Evolutionary conservation across 371 early-diverging fungal genomes (phyloP).

Genomic region (Mucor racemosus): DNA sequence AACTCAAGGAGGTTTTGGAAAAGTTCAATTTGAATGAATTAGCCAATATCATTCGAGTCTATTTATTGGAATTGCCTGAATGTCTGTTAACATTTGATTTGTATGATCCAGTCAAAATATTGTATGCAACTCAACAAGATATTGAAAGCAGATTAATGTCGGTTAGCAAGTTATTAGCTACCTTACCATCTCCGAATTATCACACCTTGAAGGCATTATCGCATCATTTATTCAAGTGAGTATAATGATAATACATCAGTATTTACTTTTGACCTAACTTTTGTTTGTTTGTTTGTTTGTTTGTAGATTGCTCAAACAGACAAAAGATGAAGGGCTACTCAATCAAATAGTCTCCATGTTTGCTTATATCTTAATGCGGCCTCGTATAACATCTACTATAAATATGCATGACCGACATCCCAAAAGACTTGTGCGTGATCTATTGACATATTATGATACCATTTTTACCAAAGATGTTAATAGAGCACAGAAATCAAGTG

Average conservation of each 20-base stretch:
- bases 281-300: neutral
- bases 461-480: slow-evolving; percentile 27
- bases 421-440: slow-evolving; percentile 50
- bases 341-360: slow-evolving; percentile 33
- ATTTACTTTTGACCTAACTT: too few species aligned
- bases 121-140: slow-evolving; percentile 47
- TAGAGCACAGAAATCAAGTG: slow-evolving; percentile 18
- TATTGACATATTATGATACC: slow-evolving; percentile 37
- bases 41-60: slow-evolving; percentile 67
- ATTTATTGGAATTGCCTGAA: slow-evolving; percentile 75
- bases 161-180: slow-evolving; percentile 50
- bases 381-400: slow-evolving; percentile 37
- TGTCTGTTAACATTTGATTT: slow-evolving; percentile 72
- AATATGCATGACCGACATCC: slow-evolving; percentile 60
- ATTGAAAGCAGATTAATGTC: slow-evolving; percentile 16
- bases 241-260: neutral
- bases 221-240: slow-evolving; percentile 43
- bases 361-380: slow-evolving; percentile 55
- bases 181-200: slow-evolving; percentile 57
- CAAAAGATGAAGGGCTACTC: neutral
- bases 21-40: slow-evolving; percentile 58
- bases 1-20: slow-evolving; percentile 56
- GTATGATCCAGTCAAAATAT: slow-evolving; percentile 70
- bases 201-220: slow-evolving; percentile 56
- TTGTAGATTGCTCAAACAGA: slow-evolving; percentile 10